phyloP scores from a whole-genome alignment of 106 monocot genomes.

The Phalaenopsis aphrodite region DNA sequence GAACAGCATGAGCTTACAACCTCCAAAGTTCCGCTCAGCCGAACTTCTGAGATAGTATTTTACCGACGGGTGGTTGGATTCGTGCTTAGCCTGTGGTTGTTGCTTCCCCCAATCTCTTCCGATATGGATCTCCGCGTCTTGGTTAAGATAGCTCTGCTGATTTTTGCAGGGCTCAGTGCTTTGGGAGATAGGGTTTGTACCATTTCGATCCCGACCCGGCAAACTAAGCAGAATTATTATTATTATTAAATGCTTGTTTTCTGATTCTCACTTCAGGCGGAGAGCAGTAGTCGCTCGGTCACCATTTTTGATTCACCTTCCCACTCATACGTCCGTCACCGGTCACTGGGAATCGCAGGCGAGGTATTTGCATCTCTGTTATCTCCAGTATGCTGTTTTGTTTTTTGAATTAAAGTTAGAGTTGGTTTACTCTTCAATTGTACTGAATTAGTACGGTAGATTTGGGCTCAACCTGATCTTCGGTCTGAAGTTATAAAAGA shows the following conservation, averaged over 20 bases:
- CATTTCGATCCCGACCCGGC: neutral
- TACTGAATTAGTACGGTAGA: neutral
- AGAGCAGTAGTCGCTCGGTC: neutral
- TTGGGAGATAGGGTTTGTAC: constrained; percentile 10
- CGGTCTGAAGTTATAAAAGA: neutral
- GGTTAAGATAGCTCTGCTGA: constrained; percentile 1
- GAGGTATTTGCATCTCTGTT: neutral
- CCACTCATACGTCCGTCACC: constrained; percentile 4
- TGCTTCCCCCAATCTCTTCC: neutral
- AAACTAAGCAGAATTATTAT: neutral
- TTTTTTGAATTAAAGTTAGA: neutral
- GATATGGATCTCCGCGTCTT: neutral
- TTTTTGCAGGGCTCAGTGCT: neutral
- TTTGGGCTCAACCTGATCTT: neutral
- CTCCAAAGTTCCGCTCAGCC: neutral
- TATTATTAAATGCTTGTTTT: neutral
- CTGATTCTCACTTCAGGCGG: constrained; percentile 3
- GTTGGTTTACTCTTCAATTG: neutral
- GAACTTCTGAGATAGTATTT: neutral
- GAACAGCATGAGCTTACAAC: too few species aligned
- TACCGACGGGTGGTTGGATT: neutral
- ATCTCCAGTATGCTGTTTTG: neutral
- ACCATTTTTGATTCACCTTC: constrained; percentile 6
- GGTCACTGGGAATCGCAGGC: neutral
- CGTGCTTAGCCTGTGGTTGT: neutral